Evolutionary conservation across 306 rosid genomes (phyloP), one percentile per base, ranked within the genome.

Genomic region (Gillenia trifoliata): DNA sequence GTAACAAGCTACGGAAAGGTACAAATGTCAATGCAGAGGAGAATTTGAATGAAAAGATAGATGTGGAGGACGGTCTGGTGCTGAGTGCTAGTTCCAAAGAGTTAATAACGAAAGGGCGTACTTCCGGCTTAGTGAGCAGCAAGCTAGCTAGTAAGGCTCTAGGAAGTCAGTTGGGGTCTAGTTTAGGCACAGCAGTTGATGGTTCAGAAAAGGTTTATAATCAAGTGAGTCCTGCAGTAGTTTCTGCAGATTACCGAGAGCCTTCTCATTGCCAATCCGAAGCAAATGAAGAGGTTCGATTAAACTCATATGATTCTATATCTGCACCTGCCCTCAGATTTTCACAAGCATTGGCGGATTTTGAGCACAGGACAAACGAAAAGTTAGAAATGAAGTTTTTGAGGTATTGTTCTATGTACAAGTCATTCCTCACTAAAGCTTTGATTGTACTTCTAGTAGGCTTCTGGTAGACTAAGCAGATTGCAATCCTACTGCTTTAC

Each of bases 21-120:
- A 33, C 43, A 40, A 74, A 75, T 61, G 66, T 34, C 65, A 75
- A 64, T 2, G 41, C 77, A 36, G 83, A 76, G 45, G 87, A 80
- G 34, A 84, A 79, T 60, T 38, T 82, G 56, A 80, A 72, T 45
- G 78, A 57, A 33, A 63, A 78, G 54, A 47, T 80, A 36, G 86
- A 71, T 70, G 80, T 69, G 19, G 88, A 75, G 82, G 96, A 90
- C 70, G 64, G 60, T 82, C 45, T 82, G 64, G 70, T 77, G 88
- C 76, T 64, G 10, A 84, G 83, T 38, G 76, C 82, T 41, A 68
- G 83, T 63, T 79, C 73, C 56, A 85, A 77, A 74, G 66, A 30
- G 4, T 7, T 61, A 26, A 5, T 61, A 88, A 78, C 59, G 54
- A 84, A 71, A 70, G 38, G 22, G 2, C 66, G 75, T 1, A 70